Conservation (phyloP, 148 eudicot species). For the Rhododendron kiyosumense region DNA sequence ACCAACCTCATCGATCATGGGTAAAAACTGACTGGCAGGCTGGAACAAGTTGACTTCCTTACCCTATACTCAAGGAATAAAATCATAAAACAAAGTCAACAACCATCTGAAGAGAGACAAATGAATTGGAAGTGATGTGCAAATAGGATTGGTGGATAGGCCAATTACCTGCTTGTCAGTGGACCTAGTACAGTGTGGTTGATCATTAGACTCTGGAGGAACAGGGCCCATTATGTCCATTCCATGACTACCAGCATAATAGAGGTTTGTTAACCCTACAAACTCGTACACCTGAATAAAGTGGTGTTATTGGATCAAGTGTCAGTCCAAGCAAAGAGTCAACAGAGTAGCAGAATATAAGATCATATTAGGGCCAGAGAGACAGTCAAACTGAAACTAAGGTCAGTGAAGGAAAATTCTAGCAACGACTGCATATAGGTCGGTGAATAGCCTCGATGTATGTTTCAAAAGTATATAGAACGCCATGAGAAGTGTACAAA, state of each 20-base stretch:
- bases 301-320: neutral
- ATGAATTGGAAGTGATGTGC: neutral
- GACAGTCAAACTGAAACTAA: neutral
- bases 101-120: neutral
- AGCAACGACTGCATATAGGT: neutral
- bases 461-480: neutral
- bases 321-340: neutral
- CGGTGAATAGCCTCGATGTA: neutral
- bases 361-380: neutral
- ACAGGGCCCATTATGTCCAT: slow-evolving; percentile 94
- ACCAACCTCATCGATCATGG: slow-evolving; percentile 86
- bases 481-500: neutral
- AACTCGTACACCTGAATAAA: slow-evolving; percentile 77
- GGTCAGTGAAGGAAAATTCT: neutral
- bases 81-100: neutral
- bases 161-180: slow-evolving; percentile 71
- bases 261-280: slow-evolving; percentile 80
- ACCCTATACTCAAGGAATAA: slow-evolving; percentile 42
- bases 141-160: slow-evolving; percentile 4
- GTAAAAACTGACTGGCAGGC: slow-evolving; percentile 86
- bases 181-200: slow-evolving; percentile 57
- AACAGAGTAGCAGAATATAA: neutral
- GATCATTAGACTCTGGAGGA: slow-evolving; percentile 39
- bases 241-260: slow-evolving; percentile 98
- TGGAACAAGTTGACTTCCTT: slow-evolving; percentile 84